These are phyloP conservation scores for Cicer judaicum DNA, from an alignment of 306 rosid species.

Conservation along the genomic window DNA sequence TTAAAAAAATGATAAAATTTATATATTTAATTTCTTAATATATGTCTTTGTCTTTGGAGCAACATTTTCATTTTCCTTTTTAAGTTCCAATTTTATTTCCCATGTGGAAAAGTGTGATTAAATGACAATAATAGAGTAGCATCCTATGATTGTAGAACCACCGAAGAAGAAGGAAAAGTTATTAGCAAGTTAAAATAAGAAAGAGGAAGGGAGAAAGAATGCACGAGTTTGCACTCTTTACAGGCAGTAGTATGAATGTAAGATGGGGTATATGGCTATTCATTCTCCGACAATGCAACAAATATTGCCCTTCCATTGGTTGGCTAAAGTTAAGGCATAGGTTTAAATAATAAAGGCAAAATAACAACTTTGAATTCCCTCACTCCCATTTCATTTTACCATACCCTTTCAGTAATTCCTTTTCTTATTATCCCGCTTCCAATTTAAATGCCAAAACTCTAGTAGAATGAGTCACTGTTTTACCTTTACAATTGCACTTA, in stretches of 20 bases:
- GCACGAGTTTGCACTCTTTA: conserved; percentile 41
- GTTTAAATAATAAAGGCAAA: not conserved
- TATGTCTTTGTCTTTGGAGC: too few relatives aligned
- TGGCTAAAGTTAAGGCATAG: conserved; percentile 61
- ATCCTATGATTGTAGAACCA: conserved; percentile 29
- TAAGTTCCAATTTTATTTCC: not conserved
- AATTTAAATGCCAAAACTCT: conserved; percentile 6
- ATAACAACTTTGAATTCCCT: conserved; percentile 32
- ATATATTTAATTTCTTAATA: too few relatives aligned
- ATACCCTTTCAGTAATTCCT: not conserved
- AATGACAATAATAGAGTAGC: conserved; percentile 40
- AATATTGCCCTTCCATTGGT: conserved; percentile 63
- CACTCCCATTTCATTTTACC: conserved; percentile 3
- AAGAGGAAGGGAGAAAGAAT: conserved; percentile 25
- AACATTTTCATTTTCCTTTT: too few relatives aligned
- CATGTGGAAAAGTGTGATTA: conserved; percentile 45
- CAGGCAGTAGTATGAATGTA: conserved; percentile 55
- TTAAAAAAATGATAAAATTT: too few relatives aligned
- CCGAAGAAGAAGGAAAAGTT: conserved; percentile 1
- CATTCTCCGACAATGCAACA: conserved; percentile 87
- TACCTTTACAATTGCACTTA: too few relatives aligned
- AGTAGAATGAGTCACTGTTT: too few relatives aligned
- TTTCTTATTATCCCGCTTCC: not conserved
- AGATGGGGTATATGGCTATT: conserved; percentile 55
- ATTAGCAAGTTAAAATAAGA: conserved; percentile 32